Conservation (phyloP, 306 rosid species). For the Vigna unguiculata region DNA sequence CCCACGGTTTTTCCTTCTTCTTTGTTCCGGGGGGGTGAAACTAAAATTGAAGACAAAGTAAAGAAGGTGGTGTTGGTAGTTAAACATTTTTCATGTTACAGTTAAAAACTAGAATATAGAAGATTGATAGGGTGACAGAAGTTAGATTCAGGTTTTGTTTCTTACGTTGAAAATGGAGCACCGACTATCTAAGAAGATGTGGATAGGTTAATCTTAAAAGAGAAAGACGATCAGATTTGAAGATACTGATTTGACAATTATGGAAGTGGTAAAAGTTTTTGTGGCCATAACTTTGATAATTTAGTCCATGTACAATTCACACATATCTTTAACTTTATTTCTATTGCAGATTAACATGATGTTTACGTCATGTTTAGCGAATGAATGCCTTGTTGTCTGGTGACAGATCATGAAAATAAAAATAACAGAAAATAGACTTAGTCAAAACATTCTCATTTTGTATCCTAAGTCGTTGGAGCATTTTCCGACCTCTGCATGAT, state of each 20-base stretch:
- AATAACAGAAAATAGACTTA: background rate
- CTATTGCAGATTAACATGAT: slow-evolving; percentile 41
- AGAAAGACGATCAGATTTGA: slow-evolving; percentile 42
- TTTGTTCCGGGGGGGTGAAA: background rate
- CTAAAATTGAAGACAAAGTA: slow-evolving; percentile 12
- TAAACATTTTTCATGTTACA: slow-evolving; percentile 13
- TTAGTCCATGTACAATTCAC: slow-evolving; percentile 10
- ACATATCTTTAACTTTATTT: slow-evolving; percentile 40
- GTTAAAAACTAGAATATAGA: slow-evolving; percentile 24
- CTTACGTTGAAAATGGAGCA: slow-evolving; percentile 48
- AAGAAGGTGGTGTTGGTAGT: slow-evolving; percentile 7
- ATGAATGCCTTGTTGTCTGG: slow-evolving; percentile 32
- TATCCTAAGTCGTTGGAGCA: background rate
- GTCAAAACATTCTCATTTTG: no score
- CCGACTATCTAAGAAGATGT: slow-evolving; percentile 49
- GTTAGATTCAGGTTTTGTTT: slow-evolving; percentile 30
- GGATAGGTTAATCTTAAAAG: slow-evolving; percentile 49
- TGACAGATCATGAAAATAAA: slow-evolving; percentile 7
- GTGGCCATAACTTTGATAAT: slow-evolving; percentile 42
- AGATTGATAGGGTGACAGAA: slow-evolving; percentile 26
- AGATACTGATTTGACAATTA: slow-evolving; percentile 57
- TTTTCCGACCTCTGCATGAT: slow-evolving; percentile 6
- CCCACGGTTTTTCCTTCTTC: slow-evolving; percentile 40
- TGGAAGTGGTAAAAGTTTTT: slow-evolving; percentile 32
- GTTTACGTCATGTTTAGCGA: slow-evolving; percentile 60